Evolutionary conservation across 805 yeast genomes (phyloP).

Genomic region (Kodamaea nitidulidarum): DNA sequence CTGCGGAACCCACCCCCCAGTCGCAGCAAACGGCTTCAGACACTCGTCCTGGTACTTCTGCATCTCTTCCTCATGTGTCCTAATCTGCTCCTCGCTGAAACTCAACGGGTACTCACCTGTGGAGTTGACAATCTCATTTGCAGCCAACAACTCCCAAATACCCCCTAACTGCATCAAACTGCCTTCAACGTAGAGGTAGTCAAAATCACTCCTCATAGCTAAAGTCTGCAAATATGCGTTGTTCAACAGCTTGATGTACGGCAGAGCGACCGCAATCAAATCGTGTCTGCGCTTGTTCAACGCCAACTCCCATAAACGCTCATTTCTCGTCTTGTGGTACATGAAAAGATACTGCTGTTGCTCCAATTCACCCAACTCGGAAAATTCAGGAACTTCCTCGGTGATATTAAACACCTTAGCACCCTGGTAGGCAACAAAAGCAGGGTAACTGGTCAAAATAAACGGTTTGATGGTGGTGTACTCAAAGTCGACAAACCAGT

Average conservation of each 20-base stretch:
- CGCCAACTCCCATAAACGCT: constrained; percentile 79
- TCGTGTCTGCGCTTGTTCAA: constrained; percentile 62
- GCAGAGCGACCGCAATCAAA: constrained; percentile 74
- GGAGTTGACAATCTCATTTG: constrained; percentile 51
- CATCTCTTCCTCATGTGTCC: constrained; percentile 53
- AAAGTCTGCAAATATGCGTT: constrained; percentile 59
- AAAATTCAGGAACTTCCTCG: constrained; percentile 71
- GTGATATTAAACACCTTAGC: constrained; percentile 75
- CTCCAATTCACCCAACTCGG: constrained; percentile 63
- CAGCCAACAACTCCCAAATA: constrained; percentile 64
- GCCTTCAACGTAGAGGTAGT: constrained; percentile 61
- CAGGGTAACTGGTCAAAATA: constrained; percentile 71
- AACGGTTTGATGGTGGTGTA: constrained; percentile 78
- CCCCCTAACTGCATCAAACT: constrained; percentile 60
- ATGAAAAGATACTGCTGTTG: constrained; percentile 80
- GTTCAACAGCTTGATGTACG: constrained; percentile 74
- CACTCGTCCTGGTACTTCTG: constrained; percentile 65
- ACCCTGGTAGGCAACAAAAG: constrained; percentile 82
- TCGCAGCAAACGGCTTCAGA: constrained; percentile 78
- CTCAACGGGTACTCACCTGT: constrained; percentile 53
- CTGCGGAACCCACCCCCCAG: constrained; percentile 95
- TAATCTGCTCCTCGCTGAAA: constrained; percentile 56
- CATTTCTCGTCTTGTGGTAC: constrained; percentile 87
- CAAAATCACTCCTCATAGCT: constrained; percentile 55
- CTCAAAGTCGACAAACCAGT: constrained; percentile 77